Conservation (phyloP, 2,329 filamentous ascomycete genomes). For the Neonectria magnoliae region DNA sequence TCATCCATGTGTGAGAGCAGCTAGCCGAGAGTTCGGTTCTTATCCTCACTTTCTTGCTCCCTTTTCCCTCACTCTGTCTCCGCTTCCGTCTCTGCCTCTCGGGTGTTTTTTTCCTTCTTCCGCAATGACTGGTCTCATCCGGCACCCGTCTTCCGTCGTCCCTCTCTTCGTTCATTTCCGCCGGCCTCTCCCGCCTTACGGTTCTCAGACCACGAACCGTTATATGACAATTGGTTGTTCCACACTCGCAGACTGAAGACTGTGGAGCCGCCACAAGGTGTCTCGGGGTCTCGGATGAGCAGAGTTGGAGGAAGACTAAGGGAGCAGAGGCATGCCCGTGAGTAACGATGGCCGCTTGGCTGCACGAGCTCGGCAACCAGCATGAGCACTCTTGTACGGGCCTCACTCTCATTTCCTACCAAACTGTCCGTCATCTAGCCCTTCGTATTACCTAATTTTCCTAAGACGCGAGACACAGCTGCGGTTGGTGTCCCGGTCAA, state of each 20-base stretch:
- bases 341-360: neutral
- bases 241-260: neutral
- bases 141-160: neutral
- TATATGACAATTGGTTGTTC: neutral
- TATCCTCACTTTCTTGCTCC: neutral
- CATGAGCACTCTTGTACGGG: neutral
- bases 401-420: neutral
- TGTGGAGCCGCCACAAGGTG: neutral
- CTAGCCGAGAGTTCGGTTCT: slow-evolving; percentile 2
- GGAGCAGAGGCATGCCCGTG: neutral
- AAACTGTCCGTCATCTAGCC: neutral
- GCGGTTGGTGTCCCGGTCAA: neutral
- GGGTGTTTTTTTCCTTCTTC: neutral
- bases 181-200: neutral
- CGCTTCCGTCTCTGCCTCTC: neutral
- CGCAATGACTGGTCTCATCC: neutral
- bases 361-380: neutral
- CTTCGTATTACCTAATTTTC: neutral
- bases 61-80: neutral
- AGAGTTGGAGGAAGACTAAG: neutral
- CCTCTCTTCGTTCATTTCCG: neutral
- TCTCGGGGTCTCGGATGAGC: slow-evolving; percentile 7
- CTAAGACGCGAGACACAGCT: neutral
- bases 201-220: neutral
- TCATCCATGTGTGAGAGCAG: neutral